Percentiles rank a stretch among this genome's conserved stretches.
These are phyloP conservation scores for Filosporella fistucella DNA, from an alignment of 495 filamentous ascomycete species.

Conservation along the genomic window DNA sequence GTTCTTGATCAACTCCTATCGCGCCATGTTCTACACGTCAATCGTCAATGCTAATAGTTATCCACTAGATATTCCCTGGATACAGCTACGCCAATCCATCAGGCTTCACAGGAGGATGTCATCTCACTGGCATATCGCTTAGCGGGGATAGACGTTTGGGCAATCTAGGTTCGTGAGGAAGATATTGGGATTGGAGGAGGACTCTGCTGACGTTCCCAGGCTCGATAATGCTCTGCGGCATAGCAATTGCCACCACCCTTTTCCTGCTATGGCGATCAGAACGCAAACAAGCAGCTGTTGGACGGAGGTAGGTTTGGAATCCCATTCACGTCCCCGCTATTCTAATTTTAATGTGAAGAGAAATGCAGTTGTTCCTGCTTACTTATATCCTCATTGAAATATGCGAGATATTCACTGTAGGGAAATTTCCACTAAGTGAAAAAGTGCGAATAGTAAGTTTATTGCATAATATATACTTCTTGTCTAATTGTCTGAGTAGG, in stretches of 20 bases:
- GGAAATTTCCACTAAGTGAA: slow-evolving; percentile 71
- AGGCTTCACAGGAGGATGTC: slow-evolving; percentile 58
- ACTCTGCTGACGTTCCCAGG: slow-evolving; percentile 44
- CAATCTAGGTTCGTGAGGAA: slow-evolving; percentile 78
- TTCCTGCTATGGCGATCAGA: slow-evolving; percentile 79
- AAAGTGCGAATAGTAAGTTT: slow-evolving; percentile 61
- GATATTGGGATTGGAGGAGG: background rate
- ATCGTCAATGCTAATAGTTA: slow-evolving; percentile 8
- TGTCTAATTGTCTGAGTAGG: slow-evolving; percentile 43
- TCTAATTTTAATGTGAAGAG: slow-evolving; percentile 49
- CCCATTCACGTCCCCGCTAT: background rate
- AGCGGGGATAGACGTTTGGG: slow-evolving; percentile 58
- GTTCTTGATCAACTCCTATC: slow-evolving; percentile 35
- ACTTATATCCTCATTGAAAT: slow-evolving; percentile 87
- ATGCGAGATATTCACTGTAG: slow-evolving; percentile 94
- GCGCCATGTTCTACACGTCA: too few relatives aligned
- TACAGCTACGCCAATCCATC: slow-evolving; percentile 31
- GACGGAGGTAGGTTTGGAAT: slow-evolving; percentile 63
- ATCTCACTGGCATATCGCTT: slow-evolving; percentile 67
- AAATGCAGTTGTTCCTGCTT: slow-evolving; percentile 91
- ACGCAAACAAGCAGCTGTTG: slow-evolving; percentile 89
- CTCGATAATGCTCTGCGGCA: slow-evolving; percentile 79
- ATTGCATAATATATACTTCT: background rate
- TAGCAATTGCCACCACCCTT: slow-evolving; percentile 65
- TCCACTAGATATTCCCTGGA: slow-evolving; percentile 37